Evolutionary conservation across 2,329 filamentous ascomycete species (phyloP).

Genomic region (Cladosporium phlei): DNA sequence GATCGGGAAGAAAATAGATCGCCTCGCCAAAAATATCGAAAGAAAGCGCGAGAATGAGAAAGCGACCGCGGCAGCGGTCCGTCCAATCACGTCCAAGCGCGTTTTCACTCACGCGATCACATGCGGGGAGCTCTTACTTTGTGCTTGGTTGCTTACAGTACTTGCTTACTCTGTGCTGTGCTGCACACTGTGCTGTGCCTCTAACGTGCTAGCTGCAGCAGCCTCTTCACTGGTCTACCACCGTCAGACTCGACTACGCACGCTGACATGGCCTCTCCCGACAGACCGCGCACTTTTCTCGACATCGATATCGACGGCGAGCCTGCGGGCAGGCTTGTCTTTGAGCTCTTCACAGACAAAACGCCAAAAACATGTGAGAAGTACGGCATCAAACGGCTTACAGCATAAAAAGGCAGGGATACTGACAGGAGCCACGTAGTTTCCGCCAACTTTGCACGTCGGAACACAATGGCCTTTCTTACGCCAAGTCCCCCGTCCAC

Average conservation of each 20-base stretch:
- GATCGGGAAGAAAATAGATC: neutral
- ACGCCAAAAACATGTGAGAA: conserved; percentile 44
- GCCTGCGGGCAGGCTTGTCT: conserved; percentile 39
- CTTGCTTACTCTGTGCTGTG: no score
- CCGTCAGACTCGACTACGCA: neutral
- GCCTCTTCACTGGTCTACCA: neutral
- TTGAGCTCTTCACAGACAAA: conserved; percentile 45
- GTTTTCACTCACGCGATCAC: no score
- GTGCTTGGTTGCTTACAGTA: no score
- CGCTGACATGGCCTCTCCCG: conserved; percentile 4
- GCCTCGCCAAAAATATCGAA: neutral
- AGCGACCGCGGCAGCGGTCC: no score
- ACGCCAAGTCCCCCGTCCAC: conserved; percentile 37
- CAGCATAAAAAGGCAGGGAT: neutral
- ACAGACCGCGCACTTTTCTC: conserved; percentile 38
- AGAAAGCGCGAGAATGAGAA: neutral
- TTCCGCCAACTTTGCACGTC: conserved; percentile 43
- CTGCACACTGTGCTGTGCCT: no score
- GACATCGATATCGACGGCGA: conserved; percentile 38
- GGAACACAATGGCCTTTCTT: conserved; percentile 34
- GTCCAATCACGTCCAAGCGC: no score
- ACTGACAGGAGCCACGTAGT: conserved; percentile 27
- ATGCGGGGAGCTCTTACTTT: no score
- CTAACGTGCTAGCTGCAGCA: conserved; percentile 6
- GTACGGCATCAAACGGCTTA: conserved; percentile 26